Base-by-base conservation (phyloP, 257 asterid species). In the Ophiorrhiza pumila region DNA sequence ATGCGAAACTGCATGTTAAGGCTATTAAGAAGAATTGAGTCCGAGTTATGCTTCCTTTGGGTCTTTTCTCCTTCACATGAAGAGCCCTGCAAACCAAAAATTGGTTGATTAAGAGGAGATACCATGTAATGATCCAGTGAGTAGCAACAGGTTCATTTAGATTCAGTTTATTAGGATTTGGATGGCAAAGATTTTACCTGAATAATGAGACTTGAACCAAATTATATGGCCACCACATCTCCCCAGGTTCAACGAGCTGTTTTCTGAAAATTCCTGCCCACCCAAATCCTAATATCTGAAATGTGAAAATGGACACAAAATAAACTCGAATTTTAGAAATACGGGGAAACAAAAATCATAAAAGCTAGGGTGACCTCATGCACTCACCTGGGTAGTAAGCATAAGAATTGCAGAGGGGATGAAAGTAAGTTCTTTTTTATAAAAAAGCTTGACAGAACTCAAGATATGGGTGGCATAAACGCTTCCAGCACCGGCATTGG, bases 161-260 rank as follows among this genome's bases (percentile, higher is more conserved):
- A n/a, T n/a, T n/a, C n/a, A n/a, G n/a, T n/a, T n/a, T n/a, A n/a
- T n/a, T n/a, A n/a, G n/a, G n/a, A n/a, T n/a, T n/a, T n/a, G n/a
- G n/a, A n/a, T n/a, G n/a, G n/a, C n/a, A n/a, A n/a, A n/a, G n/a
- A n/a, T 31, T 41, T 46, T 22, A 25, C 9, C 34, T 45, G 50
- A 85, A 89, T n/a, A 89, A 57, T 22, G 95, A 87, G 68, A 88
- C 92, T 46, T 81, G 87, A 62, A 87, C 87, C 43, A 89, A 41
- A 73, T 67, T 82, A 27, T 41, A 0, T 0, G 92, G 95, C 92
- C 92, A 88, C 95, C 95, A 86, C 92, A 86, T 88, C 62, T 76
- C 84, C n/a, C 64, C 85, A 10, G 95, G 85, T 34, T 87, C 92
- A 7, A 87, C 85, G 18, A 89, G 78, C 32, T 77, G 71, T 11